Evolutionary conservation across 2,329 filamentous ascomycete genomes (phyloP), one percentile per base, ranked within the genome.

Genomic region (Fusarium sacchari): DNA sequence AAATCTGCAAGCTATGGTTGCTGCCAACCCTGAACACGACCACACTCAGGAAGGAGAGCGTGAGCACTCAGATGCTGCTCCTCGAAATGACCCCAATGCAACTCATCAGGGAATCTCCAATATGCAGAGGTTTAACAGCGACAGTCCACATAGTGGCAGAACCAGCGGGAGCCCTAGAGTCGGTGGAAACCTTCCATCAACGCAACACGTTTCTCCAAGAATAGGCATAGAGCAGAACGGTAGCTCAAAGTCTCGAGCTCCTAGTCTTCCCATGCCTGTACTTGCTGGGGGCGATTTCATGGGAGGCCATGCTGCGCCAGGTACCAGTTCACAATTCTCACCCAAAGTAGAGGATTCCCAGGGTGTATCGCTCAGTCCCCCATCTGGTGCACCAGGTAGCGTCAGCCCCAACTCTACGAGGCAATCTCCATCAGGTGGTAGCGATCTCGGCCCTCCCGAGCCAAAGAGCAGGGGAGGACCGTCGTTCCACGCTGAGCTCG

Each of bases 401-500:
- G 26, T 69, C 40, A 74, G 71, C n/a, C 68, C 71, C 40, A 58
- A 40, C 37, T 67, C 73, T 17, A 55, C 49, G 28, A 43, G 37
- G 15, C 61, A 64, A 39, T 74, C 74, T 2, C 62, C 61, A 8
- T 68, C 71, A 22, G 65, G 47, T 11, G 36, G 55, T 20, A 66
- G 74, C 37, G 64, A 73, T 32, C 49, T 66, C 13, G 40, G 42
- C 14, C 52, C 32, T 8, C 60, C 53, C 15, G 53, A 66, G 47
- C 32, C 50, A n/a, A 52, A 69, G 30, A 32, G 60, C 39, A 61
- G 60, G 18, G 62, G 52, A 34, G 62, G 76, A 22, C 67, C 67
- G 32, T 66, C 73, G 67, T 62, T 80, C 74, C 49, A 76, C 72
- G 77, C 77, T 7, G 84, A 86, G 62, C 76, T 86, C 10, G 84